A percentile compares a stretch with the other conserved stretches of the same genome.
These are phyloP conservation scores for Bidens hawaiensis DNA, from an alignment of 140 eudicot species.

Conservation along the genomic window DNA sequence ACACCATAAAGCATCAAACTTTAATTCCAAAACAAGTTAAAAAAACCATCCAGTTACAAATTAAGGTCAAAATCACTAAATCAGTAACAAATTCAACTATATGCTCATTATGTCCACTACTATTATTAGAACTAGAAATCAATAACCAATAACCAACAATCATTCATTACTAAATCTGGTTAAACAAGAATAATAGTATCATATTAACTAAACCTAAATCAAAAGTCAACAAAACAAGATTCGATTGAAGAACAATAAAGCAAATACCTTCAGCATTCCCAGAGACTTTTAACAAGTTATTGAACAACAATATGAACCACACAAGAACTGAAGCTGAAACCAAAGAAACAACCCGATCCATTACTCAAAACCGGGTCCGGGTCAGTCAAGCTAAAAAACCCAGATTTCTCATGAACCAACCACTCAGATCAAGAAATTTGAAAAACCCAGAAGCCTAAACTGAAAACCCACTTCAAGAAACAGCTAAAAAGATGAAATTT, in stretches of 20 bases:
- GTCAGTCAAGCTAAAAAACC: slow-evolving; percentile 33
- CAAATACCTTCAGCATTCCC: slow-evolving; percentile 72
- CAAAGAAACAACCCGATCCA: slow-evolving; percentile 84
- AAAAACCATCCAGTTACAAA: neutral
- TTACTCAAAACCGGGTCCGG: slow-evolving; percentile 22
- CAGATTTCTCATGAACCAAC: slow-evolving; percentile 43
- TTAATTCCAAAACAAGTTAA: slow-evolving; percentile 4
- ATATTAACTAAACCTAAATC: too few species aligned
- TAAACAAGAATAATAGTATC: slow-evolving; percentile 9
- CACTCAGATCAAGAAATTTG: slow-evolving; percentile 27
- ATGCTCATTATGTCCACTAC: slow-evolving; percentile 16
- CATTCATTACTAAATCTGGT: slow-evolving; percentile 14
- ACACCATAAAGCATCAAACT: slow-evolving; percentile 1
- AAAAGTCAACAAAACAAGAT: slow-evolving; percentile 32
- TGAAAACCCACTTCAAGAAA: too few species aligned
- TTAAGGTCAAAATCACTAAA: too few species aligned
- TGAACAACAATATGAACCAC: slow-evolving; percentile 56
- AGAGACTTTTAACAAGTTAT: slow-evolving; percentile 35
- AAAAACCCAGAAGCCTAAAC: slow-evolving; percentile 27
- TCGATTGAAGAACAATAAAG: slow-evolving; percentile 8
- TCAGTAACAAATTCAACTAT: slow-evolving; percentile 5
- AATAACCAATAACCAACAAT: too few species aligned
- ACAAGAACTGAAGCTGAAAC: slow-evolving; percentile 37
- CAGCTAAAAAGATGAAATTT: too few species aligned
- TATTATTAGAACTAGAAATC: slow-evolving; percentile 26